Evolutionary conservation across 1,284 basidiomycete species (phyloP).

Genomic region (Sporisorium graminicola): DNA sequence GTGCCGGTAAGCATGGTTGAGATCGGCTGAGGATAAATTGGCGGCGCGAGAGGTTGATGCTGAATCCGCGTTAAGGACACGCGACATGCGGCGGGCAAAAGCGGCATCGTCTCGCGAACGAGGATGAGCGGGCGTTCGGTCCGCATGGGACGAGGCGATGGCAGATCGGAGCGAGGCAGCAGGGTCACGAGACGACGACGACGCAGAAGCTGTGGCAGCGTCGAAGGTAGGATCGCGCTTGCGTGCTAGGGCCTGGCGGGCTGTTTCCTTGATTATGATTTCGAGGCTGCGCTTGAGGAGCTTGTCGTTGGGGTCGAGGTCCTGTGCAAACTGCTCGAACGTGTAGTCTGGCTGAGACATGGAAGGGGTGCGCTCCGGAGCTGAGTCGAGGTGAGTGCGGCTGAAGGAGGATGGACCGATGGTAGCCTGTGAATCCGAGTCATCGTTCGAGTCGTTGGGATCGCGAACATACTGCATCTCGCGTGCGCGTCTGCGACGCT

Average conservation of each 20-base stretch:
- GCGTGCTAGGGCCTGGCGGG: constrained; percentile 43
- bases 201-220: constrained; percentile 5
- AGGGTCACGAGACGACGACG: constrained; percentile 18
- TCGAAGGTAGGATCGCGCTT: constrained; percentile 24
- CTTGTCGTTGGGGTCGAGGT: constrained; percentile 51
- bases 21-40: no score
- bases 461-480: constrained; percentile 44
- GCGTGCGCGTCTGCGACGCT: constrained; percentile 31
- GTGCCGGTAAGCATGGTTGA: no score
- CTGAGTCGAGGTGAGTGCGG: constrained; percentile 24
- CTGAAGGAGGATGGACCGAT: constrained; percentile 7
- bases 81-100: constrained; percentile 15
- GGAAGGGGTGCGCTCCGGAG: constrained; percentile 17
- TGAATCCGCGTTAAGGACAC: constrained; percentile 4
- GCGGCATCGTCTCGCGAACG: neutral
- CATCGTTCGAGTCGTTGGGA: constrained; percentile 42
- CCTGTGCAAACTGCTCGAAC: constrained; percentile 51
- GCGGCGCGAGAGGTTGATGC: neutral
- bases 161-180: constrained; percentile 32
- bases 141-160: constrained; percentile 22
- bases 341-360: constrained; percentile 47
- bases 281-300: constrained; percentile 47
- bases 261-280: constrained; percentile 53
- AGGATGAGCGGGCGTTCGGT: neutral
- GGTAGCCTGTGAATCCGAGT: constrained; percentile 26